Evolutionary conservation across 306 rosid genomes (phyloP).

Genomic region (Albizia julibrissin): DNA sequence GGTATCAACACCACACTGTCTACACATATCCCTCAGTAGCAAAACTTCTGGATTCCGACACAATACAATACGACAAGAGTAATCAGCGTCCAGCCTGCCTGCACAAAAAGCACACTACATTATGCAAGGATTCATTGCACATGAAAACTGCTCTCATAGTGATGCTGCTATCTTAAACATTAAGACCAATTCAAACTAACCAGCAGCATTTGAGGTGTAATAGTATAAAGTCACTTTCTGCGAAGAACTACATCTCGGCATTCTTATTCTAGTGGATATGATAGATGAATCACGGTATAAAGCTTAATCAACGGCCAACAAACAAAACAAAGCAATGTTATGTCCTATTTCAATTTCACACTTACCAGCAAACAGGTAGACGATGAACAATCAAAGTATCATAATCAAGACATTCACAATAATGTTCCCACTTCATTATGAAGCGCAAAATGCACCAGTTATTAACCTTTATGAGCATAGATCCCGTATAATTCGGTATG

Average conservation of each 20-base stretch:
- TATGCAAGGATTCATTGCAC: conserved; percentile 10
- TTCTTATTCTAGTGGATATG: neutral
- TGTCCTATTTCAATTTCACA: neutral
- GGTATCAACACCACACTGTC: neutral
- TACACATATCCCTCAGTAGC: neutral
- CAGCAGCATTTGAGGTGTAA: neutral
- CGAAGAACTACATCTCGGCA: neutral
- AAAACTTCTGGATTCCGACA: neutral
- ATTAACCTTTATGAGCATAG: neutral
- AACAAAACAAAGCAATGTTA: neutral
- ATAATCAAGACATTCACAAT: neutral
- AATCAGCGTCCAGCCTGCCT: conserved; percentile 47
- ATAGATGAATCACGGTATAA: neutral
- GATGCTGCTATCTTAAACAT: neutral
- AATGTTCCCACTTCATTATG: neutral
- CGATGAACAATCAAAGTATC: neutral
- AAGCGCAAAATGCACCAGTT: neutral
- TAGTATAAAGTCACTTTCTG: conserved; percentile 12
- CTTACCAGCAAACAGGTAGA: too few species aligned
- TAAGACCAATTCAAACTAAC: conserved; percentile 8
- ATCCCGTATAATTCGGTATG: neutral
- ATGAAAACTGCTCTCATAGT: conserved; percentile 10
- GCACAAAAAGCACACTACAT: conserved; percentile 18
- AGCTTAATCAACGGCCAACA: neutral
- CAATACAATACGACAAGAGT: neutral